Conservation (phyloP, 371 early-diverging fungal genomes). For the Rhizomucor pusillus region DNA sequence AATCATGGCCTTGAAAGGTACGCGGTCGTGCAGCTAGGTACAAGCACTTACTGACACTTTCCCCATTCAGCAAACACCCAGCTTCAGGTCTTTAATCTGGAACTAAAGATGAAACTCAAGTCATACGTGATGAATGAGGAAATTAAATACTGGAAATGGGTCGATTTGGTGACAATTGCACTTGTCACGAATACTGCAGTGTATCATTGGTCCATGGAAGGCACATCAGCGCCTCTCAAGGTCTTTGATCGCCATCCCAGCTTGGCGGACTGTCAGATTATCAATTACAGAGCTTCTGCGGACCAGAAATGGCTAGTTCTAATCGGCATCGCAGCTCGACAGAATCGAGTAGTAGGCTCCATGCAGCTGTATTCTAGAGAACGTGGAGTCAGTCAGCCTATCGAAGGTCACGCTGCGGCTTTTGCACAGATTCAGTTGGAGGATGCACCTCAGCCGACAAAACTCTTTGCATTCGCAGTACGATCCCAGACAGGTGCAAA, state of each 20-base stretch:
- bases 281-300: slow-evolving; percentile 88
- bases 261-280: slow-evolving; percentile 88
- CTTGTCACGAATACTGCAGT: slow-evolving; percentile 87
- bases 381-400: slow-evolving; percentile 89
- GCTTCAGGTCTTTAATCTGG: slow-evolving; percentile 96
- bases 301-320: slow-evolving; percentile 94
- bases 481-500: slow-evolving; percentile 78
- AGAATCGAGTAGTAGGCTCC: slow-evolving; percentile 88
- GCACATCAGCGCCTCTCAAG: slow-evolving; percentile 80
- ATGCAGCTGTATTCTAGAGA: slow-evolving; percentile 96
- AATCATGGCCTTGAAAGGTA: slow-evolving; percentile 95
- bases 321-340: slow-evolving; percentile 90
- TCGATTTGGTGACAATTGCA: slow-evolving; percentile 83
- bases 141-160: slow-evolving; percentile 97
- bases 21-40: not conserved
- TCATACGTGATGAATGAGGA: slow-evolving; percentile 91
- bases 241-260: slow-evolving; percentile 90
- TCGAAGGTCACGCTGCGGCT: slow-evolving; percentile 96
- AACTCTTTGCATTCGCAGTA: slow-evolving; percentile 92
- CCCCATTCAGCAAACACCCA: slow-evolving; percentile 71
- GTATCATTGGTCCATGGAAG: slow-evolving; percentile 97
- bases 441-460: slow-evolving; percentile 72
- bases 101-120: slow-evolving; percentile 92
- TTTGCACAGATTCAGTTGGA: slow-evolving; percentile 91
- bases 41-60: not conserved